Conservation (phyloP, 345 rosid genomes). For the Hypericum androsaemum region DNA sequence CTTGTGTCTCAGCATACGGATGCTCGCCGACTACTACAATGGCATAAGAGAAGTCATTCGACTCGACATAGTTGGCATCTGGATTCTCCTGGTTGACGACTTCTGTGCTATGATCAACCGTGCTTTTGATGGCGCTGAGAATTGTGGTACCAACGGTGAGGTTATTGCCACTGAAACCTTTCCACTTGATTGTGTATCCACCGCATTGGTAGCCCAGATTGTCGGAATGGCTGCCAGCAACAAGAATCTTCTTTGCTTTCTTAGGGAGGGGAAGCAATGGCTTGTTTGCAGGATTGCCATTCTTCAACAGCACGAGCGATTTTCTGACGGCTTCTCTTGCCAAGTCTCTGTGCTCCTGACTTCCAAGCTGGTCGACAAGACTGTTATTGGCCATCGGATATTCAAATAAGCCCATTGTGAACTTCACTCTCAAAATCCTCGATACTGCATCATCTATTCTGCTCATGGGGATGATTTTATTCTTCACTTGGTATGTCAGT, state of each 20-base stretch:
- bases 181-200: neutral
- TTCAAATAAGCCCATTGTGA: conserved; percentile 2
- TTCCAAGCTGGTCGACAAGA: conserved; percentile 1
- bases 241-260: conserved; percentile 4
- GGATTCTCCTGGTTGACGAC: neutral
- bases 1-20: neutral
- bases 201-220: conserved; percentile 6
- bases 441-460: conserved; percentile 3
- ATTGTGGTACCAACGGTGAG: conserved; percentile 2
- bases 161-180: neutral
- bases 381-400: conserved; percentile 1
- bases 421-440: conserved; percentile 6
- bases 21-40: conserved; percentile 5
- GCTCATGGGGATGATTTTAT: neutral
- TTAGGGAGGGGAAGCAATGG: conserved; percentile 7
- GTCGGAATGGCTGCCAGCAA: conserved; percentile 3
- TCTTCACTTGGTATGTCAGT: conserved; percentile 1
- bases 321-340: conserved; percentile 7
- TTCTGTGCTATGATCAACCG: neutral
- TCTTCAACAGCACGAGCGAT: conserved; percentile 4
- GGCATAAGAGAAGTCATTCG: neutral
- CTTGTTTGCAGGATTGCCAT: neutral
- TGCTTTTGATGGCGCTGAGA: neutral
- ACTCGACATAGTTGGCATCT: neutral
- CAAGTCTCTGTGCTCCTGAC: conserved; percentile 6